Evolutionary conservation across 768 basidiomycete species (phyloP).

Genomic region (Amanita muscaria): DNA sequence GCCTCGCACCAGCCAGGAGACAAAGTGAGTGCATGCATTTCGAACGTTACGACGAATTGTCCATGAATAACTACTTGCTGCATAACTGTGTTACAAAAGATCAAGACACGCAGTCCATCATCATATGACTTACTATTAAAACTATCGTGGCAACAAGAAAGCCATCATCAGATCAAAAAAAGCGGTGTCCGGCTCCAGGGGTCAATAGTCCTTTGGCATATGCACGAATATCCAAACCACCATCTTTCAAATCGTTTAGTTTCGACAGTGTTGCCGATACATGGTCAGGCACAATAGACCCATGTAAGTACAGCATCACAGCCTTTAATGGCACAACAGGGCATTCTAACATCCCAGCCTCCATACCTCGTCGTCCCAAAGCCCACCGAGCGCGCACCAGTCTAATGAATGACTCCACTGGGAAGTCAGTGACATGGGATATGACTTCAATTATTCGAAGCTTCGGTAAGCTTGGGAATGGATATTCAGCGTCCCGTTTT

Average conservation of each 20-base stretch:
- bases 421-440: conserved; percentile 3
- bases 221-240: conserved; percentile 5
- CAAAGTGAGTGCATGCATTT: no score
- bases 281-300: conserved; percentile 1
- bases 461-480: background rate
- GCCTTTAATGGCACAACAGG: background rate
- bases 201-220: conserved; percentile 5
- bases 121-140: background rate
- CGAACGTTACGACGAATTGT: no score
- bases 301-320: conserved; percentile 4
- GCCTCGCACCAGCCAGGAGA: no score
- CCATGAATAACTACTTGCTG: background rate
- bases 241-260: conserved; percentile 4
- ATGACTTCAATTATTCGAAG: conserved; percentile 1
- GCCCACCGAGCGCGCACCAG: conserved; percentile 5
- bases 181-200: background rate
- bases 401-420: conserved; percentile 4
- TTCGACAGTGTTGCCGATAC: conserved; percentile 1
- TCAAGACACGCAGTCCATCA: background rate
- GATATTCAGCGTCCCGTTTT: background rate
- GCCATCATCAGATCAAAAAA: background rate
- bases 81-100: background rate
- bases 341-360: background rate
- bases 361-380: conserved; percentile 4
- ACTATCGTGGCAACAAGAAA: no score